These are phyloP conservation scores for Leccinum cinnamomeum DNA, from an alignment of 1,284 basidiomycete genomes.

Conservation along the genomic window DNA sequence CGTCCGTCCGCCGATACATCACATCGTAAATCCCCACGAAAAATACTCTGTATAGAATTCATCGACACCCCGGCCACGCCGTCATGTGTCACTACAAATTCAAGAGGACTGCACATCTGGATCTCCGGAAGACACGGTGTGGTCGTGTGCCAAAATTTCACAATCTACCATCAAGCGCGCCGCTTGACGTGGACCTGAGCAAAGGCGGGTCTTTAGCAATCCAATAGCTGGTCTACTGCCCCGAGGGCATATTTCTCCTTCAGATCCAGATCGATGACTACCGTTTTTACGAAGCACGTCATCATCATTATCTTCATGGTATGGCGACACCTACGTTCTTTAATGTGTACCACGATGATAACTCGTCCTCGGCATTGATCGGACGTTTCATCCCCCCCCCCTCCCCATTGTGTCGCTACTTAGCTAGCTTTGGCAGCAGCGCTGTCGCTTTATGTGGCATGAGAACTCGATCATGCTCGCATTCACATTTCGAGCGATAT, in stretches of 20 bases:
- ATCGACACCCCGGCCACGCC: constrained; percentile 15
- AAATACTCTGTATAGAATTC: constrained; percentile 8
- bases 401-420: constrained; percentile 21
- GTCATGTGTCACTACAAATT: constrained; percentile 11
- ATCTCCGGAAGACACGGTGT: constrained; percentile 16
- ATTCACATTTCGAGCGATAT: constrained; percentile 1
- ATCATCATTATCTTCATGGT: neutral
- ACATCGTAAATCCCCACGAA: constrained; percentile 9
- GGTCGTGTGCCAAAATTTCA: constrained; percentile 36
- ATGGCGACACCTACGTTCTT: constrained; percentile 15
- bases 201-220: constrained; percentile 29
- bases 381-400: neutral
- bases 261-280: neutral
- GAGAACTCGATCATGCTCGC: constrained; percentile 4
- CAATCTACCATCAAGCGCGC: constrained; percentile 27
- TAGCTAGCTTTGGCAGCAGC: constrained; percentile 13
- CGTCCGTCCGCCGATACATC: constrained; percentile 9
- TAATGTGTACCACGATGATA: constrained; percentile 14
- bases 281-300: constrained; percentile 10
- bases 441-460: constrained; percentile 13
- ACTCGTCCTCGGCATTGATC: constrained; percentile 8
- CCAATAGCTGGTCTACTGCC: constrained; percentile 19
- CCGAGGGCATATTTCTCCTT: constrained; percentile 3
- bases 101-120: constrained; percentile 7
- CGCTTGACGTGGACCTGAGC: constrained; percentile 24